Percentiles rank a stretch among this genome's conserved stretches.
Evolutionary conservation across 2,329 filamentous ascomycete species (phyloP).

Genomic region (Gremmenia infestans): DNA sequence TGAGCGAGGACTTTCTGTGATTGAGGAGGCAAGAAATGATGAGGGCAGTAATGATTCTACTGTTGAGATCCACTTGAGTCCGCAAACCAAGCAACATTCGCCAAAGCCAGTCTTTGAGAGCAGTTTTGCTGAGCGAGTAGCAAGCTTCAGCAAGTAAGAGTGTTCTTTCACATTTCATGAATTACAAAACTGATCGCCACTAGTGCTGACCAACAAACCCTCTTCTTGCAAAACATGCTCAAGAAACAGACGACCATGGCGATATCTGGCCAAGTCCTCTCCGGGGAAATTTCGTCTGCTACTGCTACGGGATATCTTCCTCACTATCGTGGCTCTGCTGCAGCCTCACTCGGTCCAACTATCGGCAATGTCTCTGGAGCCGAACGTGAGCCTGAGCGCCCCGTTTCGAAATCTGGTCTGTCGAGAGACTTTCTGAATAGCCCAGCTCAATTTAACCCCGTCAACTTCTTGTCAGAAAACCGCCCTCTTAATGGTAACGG

Average conservation of each 20-base stretch:
- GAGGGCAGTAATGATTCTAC: conserved; percentile 15
- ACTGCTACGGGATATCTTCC: conserved; percentile 32
- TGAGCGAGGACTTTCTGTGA: conserved; percentile 1
- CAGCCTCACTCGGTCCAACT: conserved; percentile 29
- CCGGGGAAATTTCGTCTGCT: conserved; percentile 28
- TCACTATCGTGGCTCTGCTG: conserved; percentile 30
- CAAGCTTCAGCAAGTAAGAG: conserved; percentile 24
- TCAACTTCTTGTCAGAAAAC: conserved; percentile 19
- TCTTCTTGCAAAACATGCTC: conserved; percentile 31
- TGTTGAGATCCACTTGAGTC: conserved; percentile 17
- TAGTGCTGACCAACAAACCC: conserved; percentile 26
- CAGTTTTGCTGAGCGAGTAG: conserved; percentile 22
- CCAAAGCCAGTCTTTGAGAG: conserved; percentile 10
- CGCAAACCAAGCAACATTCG: conserved; percentile 11
- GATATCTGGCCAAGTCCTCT: conserved; percentile 24
- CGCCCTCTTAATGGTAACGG: conserved; percentile 11
- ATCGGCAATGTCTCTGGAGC: conserved; percentile 10
- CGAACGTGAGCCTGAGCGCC: conserved; percentile 10
- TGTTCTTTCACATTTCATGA: background rate
- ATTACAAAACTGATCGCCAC: background rate
- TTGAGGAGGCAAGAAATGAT: conserved; percentile 1
- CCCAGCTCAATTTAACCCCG: background rate
- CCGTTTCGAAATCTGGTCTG: conserved; percentile 5
- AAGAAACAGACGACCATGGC: conserved; percentile 18
- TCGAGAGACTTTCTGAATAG: background rate